These are phyloP conservation scores for Eutrema heterophyllum DNA, from an alignment of 345 rosid species.

Conservation along the genomic window DNA sequence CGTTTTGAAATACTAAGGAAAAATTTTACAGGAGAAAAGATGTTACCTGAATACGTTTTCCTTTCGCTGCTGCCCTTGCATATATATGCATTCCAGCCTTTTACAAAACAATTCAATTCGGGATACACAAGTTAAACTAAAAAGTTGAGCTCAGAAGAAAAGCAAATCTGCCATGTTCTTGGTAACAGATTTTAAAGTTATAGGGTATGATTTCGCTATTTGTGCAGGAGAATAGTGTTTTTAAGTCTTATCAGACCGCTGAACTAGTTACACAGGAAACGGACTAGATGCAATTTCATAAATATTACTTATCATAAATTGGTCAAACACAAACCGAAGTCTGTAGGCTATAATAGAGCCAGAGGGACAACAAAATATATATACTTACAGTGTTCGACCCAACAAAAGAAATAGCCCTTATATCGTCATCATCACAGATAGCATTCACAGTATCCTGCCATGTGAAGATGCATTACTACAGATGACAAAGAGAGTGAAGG, in stretches of 20 bases:
- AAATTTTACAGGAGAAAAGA: neutral
- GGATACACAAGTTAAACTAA: neutral
- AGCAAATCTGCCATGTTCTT: neutral
- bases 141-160: neutral
- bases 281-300: neutral
- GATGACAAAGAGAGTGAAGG: neutral
- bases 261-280: neutral
- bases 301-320: neutral
- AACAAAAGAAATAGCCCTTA: constrained; percentile 90
- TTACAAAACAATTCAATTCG: neutral
- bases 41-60: constrained; percentile 91
- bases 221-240: neutral
- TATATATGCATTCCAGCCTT: constrained; percentile 99
- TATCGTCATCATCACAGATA: constrained; percentile 78
- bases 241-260: neutral
- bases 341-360: neutral
- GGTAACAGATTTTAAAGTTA: neutral
- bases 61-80: constrained; percentile 83
- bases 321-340: neutral
- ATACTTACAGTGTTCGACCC: constrained; percentile 88
- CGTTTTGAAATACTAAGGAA: neutral
- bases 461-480: neutral
- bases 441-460: constrained; percentile 86
- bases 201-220: neutral
- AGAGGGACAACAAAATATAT: neutral